Percentiles rank a stretch among this genome's conserved stretches.
phyloP scores from a whole-genome alignment of 306 rosid genomes.

The Quillaja saponaria region DNA sequence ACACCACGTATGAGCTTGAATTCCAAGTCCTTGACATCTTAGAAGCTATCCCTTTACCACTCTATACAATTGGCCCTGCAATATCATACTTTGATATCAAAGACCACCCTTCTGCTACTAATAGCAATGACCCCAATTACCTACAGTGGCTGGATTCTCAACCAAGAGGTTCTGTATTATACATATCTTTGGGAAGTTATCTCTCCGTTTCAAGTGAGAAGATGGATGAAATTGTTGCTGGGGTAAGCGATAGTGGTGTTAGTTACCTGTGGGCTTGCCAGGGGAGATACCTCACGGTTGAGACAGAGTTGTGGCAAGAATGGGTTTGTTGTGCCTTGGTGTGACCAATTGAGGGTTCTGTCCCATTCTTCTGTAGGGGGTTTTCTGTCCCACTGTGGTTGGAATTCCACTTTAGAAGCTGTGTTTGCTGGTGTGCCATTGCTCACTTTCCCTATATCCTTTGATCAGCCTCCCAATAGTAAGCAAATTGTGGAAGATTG shows the following conservation, averaged over 20 bases:
- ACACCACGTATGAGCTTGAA: slow-evolving; percentile 38
- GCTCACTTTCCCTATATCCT: slow-evolving; percentile 34
- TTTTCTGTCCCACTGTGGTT: slow-evolving; percentile 46
- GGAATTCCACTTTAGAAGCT: slow-evolving; percentile 48
- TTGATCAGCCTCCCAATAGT: slow-evolving; percentile 42
- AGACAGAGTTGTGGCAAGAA: slow-evolving; percentile 18
- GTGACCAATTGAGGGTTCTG: slow-evolving; percentile 53
- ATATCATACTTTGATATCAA: slow-evolving; percentile 29
- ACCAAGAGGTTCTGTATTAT: slow-evolving; percentile 41
- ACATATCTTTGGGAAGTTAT: slow-evolving; percentile 44
- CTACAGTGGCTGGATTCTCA: slow-evolving; percentile 45
- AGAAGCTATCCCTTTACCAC: slow-evolving; percentile 25
- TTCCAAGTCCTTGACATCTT: slow-evolving; percentile 29
- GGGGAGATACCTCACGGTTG: slow-evolving; percentile 26
- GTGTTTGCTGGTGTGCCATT: slow-evolving; percentile 41
- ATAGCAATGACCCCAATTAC: slow-evolving; percentile 3
- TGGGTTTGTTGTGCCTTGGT: slow-evolving; percentile 44
- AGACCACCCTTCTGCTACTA: neutral
- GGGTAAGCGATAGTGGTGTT: slow-evolving; percentile 36
- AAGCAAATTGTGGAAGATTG: slow-evolving; percentile 46
- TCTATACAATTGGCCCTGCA: slow-evolving; percentile 42
- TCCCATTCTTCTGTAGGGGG: slow-evolving; percentile 43
- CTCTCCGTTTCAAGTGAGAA: slow-evolving; percentile 39
- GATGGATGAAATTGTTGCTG: slow-evolving; percentile 44
- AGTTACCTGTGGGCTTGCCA: slow-evolving; percentile 38